phyloP scores from a whole-genome alignment of 345 rosid species.

The Euphorbia peplus region DNA sequence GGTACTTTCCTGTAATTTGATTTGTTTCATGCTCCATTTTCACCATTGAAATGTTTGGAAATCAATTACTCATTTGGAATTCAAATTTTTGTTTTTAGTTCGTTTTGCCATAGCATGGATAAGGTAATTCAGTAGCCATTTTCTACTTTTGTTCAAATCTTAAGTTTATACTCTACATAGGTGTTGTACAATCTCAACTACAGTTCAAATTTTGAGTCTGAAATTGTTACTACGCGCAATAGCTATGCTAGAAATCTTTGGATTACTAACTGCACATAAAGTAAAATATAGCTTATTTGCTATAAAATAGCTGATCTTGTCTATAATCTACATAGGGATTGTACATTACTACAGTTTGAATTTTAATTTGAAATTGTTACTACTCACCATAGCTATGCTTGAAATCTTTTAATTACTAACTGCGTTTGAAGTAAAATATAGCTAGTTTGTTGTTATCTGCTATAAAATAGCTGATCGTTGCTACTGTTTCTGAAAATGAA shows the following conservation, averaged over 20 bases:
- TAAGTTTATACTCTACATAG: neutral
- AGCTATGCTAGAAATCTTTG: neutral
- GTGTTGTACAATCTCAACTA: neutral
- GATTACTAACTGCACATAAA: neutral
- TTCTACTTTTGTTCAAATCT: neutral
- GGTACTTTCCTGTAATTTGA: conserved; percentile 31
- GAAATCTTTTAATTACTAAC: neutral
- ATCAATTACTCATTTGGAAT: neutral
- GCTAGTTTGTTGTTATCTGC: neutral
- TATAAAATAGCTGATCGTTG: neutral
- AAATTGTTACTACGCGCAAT: neutral
- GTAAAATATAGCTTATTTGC: neutral
- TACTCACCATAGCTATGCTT: neutral
- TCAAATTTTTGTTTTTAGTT: neutral
- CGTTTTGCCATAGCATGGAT: neutral
- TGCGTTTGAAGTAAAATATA: neutral
- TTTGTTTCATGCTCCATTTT: neutral
- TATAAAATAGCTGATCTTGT: too few species aligned
- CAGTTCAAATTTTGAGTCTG: neutral
- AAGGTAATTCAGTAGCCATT: neutral
- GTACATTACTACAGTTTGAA: neutral
- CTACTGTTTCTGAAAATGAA: neutral
- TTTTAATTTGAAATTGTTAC: neutral
- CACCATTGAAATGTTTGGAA: neutral
- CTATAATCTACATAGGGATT: neutral